phyloP scores from a whole-genome alignment of 768 basidiomycete species.

The Xerocomus brunneocitrinus region DNA sequence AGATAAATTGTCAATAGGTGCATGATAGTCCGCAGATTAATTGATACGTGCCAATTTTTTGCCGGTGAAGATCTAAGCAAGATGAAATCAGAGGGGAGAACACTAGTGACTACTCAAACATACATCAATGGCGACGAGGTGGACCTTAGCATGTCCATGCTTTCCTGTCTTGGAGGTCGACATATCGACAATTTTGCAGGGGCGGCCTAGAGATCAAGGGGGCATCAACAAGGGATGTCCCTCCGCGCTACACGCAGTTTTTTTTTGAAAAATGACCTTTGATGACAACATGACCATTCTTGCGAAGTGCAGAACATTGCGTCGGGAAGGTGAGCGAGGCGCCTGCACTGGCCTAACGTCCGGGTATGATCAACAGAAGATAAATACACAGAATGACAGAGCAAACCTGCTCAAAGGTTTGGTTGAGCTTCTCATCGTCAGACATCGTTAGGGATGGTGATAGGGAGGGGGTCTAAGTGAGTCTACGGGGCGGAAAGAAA shows the following conservation, averaged over 20 bases:
- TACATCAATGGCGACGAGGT: conserved; percentile 95
- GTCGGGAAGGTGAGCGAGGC: conserved; percentile 79
- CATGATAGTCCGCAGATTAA: background rate
- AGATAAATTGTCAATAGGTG: conserved; percentile 4
- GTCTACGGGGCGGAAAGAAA: conserved; percentile 17
- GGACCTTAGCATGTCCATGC: conserved; percentile 99
- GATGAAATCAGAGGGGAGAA: conserved; percentile 1
- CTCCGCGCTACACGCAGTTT: background rate
- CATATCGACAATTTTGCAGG: conserved; percentile 99
- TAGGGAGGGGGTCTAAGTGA: conserved; percentile 14
- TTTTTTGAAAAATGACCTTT: conserved; percentile 49
- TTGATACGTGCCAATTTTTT: conserved; percentile 78
- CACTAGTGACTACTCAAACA: conserved; percentile 30
- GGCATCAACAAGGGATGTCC: conserved; percentile 1
- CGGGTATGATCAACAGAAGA: conserved; percentile 13
- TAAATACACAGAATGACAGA: conserved; percentile 6
- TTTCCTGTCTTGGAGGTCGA: conserved; percentile 99
- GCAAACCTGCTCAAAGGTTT: conserved; percentile 77
- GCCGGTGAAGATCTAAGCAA: conserved; percentile 87
- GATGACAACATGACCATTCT: conserved; percentile 93
- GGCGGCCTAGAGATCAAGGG: conserved; percentile 50
- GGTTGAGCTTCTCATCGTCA: conserved; percentile 92
- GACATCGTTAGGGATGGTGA: conserved; percentile 53
- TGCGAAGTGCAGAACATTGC: conserved; percentile 96
- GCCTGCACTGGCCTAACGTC: conserved; percentile 57